These are phyloP conservation scores for Meredithiella fracta DNA, from an alignment of 2,329 filamentous ascomycete genomes.

Conservation along the genomic window DNA sequence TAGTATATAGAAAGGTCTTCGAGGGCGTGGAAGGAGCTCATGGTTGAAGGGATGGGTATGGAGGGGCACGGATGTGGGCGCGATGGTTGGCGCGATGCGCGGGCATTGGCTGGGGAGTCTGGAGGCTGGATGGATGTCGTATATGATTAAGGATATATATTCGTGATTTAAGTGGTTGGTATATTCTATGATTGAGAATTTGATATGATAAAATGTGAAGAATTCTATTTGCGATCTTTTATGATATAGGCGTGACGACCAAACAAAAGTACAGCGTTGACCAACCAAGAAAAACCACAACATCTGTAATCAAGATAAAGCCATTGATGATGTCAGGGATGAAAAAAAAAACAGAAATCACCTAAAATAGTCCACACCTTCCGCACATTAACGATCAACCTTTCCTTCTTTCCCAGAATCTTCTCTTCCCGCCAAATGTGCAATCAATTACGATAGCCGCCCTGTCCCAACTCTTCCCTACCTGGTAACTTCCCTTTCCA, in stretches of 20 bases:
- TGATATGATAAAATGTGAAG: background rate
- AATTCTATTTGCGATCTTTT: background rate
- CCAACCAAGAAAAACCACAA: no score
- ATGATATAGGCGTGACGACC: background rate
- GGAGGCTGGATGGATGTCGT: no score
- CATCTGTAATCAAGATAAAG: no score
- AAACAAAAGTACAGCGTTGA: no score
- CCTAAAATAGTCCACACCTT: no score
- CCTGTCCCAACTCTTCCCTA: background rate
- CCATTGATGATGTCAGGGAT: background rate
- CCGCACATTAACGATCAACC: no score
- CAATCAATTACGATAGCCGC: background rate
- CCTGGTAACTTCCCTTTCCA: background rate
- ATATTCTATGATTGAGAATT: background rate
- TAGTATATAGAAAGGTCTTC: constrained; percentile 8
- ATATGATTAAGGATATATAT: no score
- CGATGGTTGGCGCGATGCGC: background rate
- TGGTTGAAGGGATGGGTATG: background rate
- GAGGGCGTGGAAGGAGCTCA: background rate
- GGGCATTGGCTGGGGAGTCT: background rate
- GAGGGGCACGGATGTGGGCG: background rate
- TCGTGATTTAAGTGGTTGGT: no score
- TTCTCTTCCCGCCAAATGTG: no score
- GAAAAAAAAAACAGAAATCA: no score
- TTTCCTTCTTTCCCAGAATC: no score